Percentiles rank a stretch among this genome's conserved stretches.
phyloP scores from a whole-genome alignment of 805 yeast genomes.

The Martiniozyma abietophila region DNA sequence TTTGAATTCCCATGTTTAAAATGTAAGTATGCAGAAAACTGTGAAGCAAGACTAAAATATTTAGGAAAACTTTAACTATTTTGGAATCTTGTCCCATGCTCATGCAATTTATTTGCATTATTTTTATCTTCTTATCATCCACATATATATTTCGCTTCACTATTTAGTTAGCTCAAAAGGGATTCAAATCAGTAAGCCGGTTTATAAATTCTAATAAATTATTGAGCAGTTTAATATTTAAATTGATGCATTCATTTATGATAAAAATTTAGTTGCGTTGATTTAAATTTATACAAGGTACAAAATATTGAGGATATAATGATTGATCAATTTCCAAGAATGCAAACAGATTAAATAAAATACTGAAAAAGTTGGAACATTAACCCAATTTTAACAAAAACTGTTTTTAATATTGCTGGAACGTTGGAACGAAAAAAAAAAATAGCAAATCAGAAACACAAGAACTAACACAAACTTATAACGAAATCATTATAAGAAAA shows the following conservation, averaged over 20 bases:
- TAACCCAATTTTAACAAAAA: background rate
- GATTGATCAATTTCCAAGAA: background rate
- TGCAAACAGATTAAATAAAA: background rate
- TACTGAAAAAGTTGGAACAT: background rate
- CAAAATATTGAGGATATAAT: background rate
- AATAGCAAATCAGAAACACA: too few species aligned
- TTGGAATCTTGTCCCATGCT: too few species aligned
- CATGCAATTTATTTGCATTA: background rate
- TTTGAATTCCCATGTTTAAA: constrained; percentile 35
- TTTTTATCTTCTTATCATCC: background rate
- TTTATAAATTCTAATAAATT: too few species aligned
- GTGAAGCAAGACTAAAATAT: constrained; percentile 2
- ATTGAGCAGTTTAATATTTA: too few species aligned
- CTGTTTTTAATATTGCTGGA: background rate
- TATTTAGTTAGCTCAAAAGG: too few species aligned
- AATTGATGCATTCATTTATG: too few species aligned
- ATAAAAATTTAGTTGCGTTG: too few species aligned
- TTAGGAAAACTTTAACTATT: too few species aligned
- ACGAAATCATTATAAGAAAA: background rate
- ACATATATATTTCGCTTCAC: too few species aligned
- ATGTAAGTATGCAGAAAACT: constrained; percentile 35
- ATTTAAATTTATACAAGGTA: too few species aligned
- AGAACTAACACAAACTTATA: background rate
- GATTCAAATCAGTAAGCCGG: too few species aligned
- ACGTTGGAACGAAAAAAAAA: background rate